Evolutionary conservation across 768 basidiomycete species (phyloP).

Genomic region (Leucocoprinus sp.): DNA sequence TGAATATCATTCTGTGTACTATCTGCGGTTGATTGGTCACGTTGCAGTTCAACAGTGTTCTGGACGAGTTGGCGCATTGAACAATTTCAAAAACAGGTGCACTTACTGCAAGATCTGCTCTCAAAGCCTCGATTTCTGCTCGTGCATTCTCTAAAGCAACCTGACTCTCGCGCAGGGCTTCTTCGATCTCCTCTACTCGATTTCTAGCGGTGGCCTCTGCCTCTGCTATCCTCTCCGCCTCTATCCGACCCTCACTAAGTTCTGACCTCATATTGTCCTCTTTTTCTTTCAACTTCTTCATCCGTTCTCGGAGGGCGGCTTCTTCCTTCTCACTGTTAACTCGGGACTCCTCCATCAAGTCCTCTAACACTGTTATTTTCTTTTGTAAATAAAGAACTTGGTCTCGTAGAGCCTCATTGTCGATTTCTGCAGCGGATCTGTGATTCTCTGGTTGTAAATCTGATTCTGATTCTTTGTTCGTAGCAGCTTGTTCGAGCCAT

Average conservation of each 20-base stretch:
- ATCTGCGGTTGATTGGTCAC: neutral
- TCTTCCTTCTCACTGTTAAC: constrained; percentile 72
- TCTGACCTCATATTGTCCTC: constrained; percentile 69
- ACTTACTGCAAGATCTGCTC: constrained; percentile 70
- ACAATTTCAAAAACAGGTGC: neutral
- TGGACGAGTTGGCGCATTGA: too few relatives aligned
- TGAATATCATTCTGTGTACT: neutral
- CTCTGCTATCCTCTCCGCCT: constrained; percentile 54
- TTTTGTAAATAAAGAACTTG: constrained; percentile 85
- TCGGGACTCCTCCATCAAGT: constrained; percentile 72
- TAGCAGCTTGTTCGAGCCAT: constrained; percentile 39
- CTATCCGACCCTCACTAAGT: constrained; percentile 52
- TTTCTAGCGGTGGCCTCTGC: constrained; percentile 53
- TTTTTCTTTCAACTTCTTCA: constrained; percentile 64
- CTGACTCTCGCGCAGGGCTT: constrained; percentile 81
- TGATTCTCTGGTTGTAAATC: constrained; percentile 20
- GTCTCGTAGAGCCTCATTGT: constrained; percentile 87
- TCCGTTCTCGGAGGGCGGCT: constrained; percentile 45
- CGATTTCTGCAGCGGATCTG: constrained; percentile 81
- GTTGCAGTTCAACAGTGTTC: neutral
- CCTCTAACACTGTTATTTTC: constrained; percentile 70
- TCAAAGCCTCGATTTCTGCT: constrained; percentile 77
- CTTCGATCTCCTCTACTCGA: constrained; percentile 80
- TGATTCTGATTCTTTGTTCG: constrained; percentile 19
- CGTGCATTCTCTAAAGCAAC: constrained; percentile 82